Conservation (phyloP, 176 grass and related monocot species). For the Pharus latifolius region DNA sequence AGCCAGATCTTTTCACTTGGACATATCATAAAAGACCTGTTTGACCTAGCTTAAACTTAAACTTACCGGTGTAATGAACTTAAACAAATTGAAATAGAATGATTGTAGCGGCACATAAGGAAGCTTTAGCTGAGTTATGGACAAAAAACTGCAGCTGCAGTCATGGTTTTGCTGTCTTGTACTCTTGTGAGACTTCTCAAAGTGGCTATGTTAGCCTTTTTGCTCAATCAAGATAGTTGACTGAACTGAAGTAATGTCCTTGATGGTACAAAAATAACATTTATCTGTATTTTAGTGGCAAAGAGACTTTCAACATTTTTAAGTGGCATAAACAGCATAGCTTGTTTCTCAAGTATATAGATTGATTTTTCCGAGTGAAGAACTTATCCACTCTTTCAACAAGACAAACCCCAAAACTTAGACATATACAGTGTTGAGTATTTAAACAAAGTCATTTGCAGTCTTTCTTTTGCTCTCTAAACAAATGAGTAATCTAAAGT, state of each 20-base stretch:
- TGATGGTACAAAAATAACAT: background rate
- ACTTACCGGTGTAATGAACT: background rate
- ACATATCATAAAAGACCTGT: background rate
- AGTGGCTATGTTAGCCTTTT: too few relatives aligned
- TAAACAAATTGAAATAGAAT: background rate
- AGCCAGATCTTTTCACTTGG: background rate
- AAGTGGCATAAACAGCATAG: background rate
- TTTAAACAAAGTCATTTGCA: background rate
- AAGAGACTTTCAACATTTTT: conserved; percentile 3
- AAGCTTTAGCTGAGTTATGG: background rate
- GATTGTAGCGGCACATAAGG: background rate
- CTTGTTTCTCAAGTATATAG: too few relatives aligned
- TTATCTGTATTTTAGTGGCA: background rate
- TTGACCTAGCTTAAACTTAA: background rate
- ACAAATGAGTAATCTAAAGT: too few relatives aligned
- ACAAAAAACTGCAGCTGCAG: background rate
- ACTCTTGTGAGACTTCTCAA: background rate
- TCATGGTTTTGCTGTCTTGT: background rate
- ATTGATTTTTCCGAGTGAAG: too few relatives aligned
- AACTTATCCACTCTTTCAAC: too few relatives aligned
- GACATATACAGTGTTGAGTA: background rate
- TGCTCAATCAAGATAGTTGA: background rate
- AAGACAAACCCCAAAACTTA: too few relatives aligned
- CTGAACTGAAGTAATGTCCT: background rate
- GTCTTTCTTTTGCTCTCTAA: too few relatives aligned